phyloP scores from a whole-genome alignment of 2,329 filamentous ascomycete genomes.

The Thielaviopsis euricoi region DNA sequence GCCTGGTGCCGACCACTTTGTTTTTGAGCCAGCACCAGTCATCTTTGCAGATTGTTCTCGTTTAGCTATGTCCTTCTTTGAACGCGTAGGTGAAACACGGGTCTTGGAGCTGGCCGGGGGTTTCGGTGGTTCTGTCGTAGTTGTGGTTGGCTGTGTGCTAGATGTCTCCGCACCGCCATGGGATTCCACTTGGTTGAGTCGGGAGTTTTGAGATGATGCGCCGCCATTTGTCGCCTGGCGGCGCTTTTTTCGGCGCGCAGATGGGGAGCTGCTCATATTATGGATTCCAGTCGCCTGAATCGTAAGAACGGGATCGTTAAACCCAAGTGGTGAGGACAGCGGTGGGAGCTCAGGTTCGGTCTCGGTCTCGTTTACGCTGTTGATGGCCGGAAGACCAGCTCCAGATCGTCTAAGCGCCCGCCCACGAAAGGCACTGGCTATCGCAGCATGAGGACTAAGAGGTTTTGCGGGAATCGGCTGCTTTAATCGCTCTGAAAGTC shows the following conservation, averaged over 20 bases:
- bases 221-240: background rate
- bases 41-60: conserved; percentile 1
- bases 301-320: conserved; percentile 34
- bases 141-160: background rate
- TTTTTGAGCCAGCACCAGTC: background rate
- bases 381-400: conserved; percentile 3
- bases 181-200: conserved; percentile 17
- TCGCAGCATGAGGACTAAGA: background rate
- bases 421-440: conserved; percentile 7
- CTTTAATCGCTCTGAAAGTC: conserved; percentile 2
- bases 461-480: background rate
- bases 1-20: conserved; percentile 5
- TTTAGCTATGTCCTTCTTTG: conserved; percentile 2
- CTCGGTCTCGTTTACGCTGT: background rate
- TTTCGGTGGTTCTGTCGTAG: background rate
- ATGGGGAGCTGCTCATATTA: conserved; percentile 9
- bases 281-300: conserved; percentile 41
- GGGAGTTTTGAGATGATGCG: conserved; percentile 34
- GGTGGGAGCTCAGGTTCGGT: conserved; percentile 43
- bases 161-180: background rate
- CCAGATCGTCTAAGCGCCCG: conserved; percentile 15
- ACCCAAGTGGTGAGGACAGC: conserved; percentile 31
- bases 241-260: background rate
- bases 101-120: background rate
- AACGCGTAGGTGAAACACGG: background rate